Conservation (phyloP, 1,139 yeast species). For the Nematodospora anomalae region DNA sequence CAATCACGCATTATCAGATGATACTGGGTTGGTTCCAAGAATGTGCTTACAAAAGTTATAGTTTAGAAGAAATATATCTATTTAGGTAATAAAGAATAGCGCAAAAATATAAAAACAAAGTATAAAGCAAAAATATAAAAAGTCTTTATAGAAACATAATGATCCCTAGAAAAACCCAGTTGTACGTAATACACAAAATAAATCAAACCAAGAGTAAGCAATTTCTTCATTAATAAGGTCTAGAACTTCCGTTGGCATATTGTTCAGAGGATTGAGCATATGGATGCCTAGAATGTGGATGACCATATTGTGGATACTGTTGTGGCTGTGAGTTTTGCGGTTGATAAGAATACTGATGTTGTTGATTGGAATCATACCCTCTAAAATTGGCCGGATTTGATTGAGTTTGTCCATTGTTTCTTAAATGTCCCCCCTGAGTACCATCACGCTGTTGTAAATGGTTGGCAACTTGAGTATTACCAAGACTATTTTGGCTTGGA, state of each 20-base stretch:
- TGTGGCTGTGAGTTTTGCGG: slow-evolving; percentile 4
- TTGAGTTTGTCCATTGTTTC: slow-evolving; percentile 8
- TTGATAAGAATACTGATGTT: slow-evolving; percentile 17
- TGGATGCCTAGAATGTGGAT: slow-evolving; percentile 10
- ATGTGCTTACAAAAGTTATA: slow-evolving; percentile 26
- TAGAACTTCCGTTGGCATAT: slow-evolving; percentile 11
- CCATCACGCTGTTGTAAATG: slow-evolving; percentile 5
- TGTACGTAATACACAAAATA: neutral
- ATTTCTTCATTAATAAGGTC: slow-evolving; percentile 9
- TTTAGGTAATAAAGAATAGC: too few relatives aligned
- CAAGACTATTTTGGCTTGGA: slow-evolving; percentile 4
- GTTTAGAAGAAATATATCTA: neutral
- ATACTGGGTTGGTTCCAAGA: slow-evolving; percentile 37
- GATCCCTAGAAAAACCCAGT: too few relatives aligned
- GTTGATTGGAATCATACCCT: slow-evolving; percentile 13
- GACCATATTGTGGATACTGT: slow-evolving; percentile 6
- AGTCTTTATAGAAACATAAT: too few relatives aligned
- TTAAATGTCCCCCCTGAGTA: neutral
- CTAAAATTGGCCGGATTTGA: slow-evolving; percentile 9
- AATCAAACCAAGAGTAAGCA: slow-evolving; percentile 2
- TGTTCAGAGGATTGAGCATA: slow-evolving; percentile 11
- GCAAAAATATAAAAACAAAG: neutral
- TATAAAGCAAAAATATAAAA: too few relatives aligned
- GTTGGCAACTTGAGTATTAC: slow-evolving; percentile 4
- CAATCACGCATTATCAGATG: slow-evolving; percentile 7